A percentile compares a stretch with the other conserved stretches of the same genome.
These are phyloP conservation scores for Candida nitratophila DNA, from an alignment of 805 yeast genomes.

Conservation along the genomic window DNA sequence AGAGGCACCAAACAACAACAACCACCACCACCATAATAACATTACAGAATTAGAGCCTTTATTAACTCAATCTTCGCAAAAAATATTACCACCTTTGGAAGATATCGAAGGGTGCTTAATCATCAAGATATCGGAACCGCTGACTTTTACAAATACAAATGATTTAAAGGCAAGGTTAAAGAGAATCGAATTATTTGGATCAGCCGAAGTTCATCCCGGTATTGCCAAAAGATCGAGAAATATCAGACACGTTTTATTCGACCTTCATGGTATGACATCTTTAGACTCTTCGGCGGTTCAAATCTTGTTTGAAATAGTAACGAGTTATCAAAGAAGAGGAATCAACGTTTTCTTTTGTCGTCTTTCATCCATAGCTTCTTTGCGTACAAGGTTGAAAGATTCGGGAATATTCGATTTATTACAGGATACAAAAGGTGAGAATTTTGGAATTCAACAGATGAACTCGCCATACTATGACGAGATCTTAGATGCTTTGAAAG, in stretches of 20 bases:
- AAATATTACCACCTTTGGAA: constrained; percentile 18
- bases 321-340: constrained; percentile 43
- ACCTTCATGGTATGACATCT: constrained; percentile 73
- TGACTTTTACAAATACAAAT: constrained; percentile 80
- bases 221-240: constrained; percentile 37
- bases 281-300: constrained; percentile 80
- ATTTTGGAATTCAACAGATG: constrained; percentile 24
- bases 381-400: constrained; percentile 42
- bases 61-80: no score
- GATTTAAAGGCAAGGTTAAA: constrained; percentile 62
- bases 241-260: constrained; percentile 57
- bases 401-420: constrained; percentile 48
- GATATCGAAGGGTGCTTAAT: constrained; percentile 67
- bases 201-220: constrained; percentile 71
- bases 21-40: no score
- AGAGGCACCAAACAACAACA: neutral
- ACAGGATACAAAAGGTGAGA: constrained; percentile 14
- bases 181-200: constrained; percentile 72
- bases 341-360: constrained; percentile 57
- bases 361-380: constrained; percentile 38
- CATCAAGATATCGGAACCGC: constrained; percentile 80
- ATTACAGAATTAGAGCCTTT: no score
- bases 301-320: constrained; percentile 54
- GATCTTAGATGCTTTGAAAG: constrained; percentile 50
- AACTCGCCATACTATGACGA: constrained; percentile 39